Base-by-base conservation (phyloP, 805 yeast genomes). In the Diddensiella transvaalensis region DNA sequence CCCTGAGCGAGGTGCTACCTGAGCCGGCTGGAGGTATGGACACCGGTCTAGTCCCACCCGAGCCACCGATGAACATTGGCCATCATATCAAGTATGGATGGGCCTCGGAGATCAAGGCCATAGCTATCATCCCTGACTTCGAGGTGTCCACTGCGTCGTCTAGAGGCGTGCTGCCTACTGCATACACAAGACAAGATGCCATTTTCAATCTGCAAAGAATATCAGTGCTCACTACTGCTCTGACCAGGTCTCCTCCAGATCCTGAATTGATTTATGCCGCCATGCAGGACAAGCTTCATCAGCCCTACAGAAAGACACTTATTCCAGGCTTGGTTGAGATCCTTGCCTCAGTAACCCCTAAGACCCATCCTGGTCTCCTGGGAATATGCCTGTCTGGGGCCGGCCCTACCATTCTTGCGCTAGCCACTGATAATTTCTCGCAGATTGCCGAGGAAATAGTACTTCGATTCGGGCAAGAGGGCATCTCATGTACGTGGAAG, bases 361-460 rank as follows among this genome's bases (percentile, higher is more conserved):
- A 78, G 40, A 73, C 86, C 3, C 86, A 87, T 64, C 83, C 84
- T 1, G 97, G 97, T 2, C 74, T 90, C 42, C 75, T 93, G 50
- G 99, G 99, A 45, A 87, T 93, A 59, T 93, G 99, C 65, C 75
- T 93, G 50, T 85, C 96, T 22, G 99, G 99, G 46, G 99, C 99
- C 4, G 99, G 99, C 5, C 99, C 99, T 49, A 93, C 99, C 4
- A 90, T 93, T 49, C 72, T 93, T 54, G 95, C 96, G 37, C 76
- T 93, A 54, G 98, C 99, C 3, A 89, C 96, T 3, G 83, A 79
- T 17, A 86, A 87, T 65, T 93, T 82, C 58, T 96, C 89, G 4
- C 75, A 71, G 10, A 89, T 93, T 58, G 96, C 99, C 4, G 63
- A 66, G 3, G 86, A 82, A 46, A 89, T 93, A 54, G 75, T 88